These are phyloP conservation scores for Protomyces macrosporus DNA, from an alignment of 1,139 yeast genomes.

Conservation along the genomic window DNA sequence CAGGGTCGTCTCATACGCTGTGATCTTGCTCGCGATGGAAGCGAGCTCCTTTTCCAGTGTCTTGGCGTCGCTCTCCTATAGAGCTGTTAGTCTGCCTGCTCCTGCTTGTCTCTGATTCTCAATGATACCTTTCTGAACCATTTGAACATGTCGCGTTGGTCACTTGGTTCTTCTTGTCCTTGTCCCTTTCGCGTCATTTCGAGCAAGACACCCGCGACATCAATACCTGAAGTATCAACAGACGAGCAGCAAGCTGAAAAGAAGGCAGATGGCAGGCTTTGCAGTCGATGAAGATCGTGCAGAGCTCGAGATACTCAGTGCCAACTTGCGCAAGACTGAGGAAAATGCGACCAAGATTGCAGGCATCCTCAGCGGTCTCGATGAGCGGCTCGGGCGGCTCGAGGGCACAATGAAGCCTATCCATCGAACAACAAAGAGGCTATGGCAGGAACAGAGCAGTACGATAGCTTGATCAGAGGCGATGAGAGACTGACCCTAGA, in stretches of 20 bases:
- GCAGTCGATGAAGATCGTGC: slow-evolving; percentile 28
- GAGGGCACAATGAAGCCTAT: slow-evolving; percentile 26
- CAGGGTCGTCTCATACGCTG: slow-evolving; percentile 15
- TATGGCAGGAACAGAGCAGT: slow-evolving; percentile 11
- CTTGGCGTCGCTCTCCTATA: slow-evolving; percentile 14
- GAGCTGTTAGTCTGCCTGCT: not conserved
- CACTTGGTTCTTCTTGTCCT: not conserved
- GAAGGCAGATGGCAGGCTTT: not conserved
- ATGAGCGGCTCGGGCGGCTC: slow-evolving; percentile 20
- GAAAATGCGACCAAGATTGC: slow-evolving; percentile 19
- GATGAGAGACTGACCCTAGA: not conserved
- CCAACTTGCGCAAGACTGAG: slow-evolving; percentile 25
- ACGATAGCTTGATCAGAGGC: not conserved
- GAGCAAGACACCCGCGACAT: not conserved
- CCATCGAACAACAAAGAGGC: slow-evolving; percentile 19
- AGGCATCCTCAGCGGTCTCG: slow-evolving; percentile 14
- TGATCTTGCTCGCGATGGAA: slow-evolving; percentile 13
- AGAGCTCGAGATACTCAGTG: slow-evolving; percentile 27
- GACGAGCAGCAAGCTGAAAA: not conserved
- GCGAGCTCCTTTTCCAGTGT: slow-evolving; percentile 22
- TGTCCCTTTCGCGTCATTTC: not conserved
- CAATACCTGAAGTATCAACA: not conserved
- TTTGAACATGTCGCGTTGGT: slow-evolving; percentile 9
- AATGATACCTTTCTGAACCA: slow-evolving; percentile 13
- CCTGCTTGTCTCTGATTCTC: not conserved